Evolutionary conservation across 2,329 filamentous ascomycete genomes (phyloP).

Genomic region (Colletotrichum eremochloae): DNA sequence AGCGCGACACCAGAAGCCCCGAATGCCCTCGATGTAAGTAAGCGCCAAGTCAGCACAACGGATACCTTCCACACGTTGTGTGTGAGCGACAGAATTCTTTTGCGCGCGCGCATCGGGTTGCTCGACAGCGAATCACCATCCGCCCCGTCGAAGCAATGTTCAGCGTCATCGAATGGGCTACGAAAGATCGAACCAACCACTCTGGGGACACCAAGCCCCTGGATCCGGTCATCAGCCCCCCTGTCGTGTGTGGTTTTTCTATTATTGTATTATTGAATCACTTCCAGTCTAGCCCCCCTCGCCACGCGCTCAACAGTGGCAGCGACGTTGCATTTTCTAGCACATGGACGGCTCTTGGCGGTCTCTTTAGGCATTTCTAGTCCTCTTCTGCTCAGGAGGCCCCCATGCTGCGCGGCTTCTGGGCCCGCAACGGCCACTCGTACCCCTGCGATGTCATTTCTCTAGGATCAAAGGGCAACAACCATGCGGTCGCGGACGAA

Average conservation of each 20-base stretch:
- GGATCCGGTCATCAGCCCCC: conserved; percentile 13
- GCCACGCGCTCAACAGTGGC: conserved; percentile 20
- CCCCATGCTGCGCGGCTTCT: conserved; percentile 17
- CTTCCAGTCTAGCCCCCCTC: conserved; percentile 37
- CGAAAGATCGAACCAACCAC: conserved; percentile 20
- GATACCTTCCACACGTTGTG: neutral
- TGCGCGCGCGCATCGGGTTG: neutral
- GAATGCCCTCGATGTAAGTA: neutral
- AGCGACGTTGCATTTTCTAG: conserved; percentile 31
- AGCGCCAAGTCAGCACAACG: conserved; percentile 7
- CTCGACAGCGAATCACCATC: conserved; percentile 23
- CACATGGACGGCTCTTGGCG: conserved; percentile 34
- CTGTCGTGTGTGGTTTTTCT: conserved; percentile 25
- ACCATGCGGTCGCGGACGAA: conserved; percentile 32
- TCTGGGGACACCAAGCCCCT: conserved; percentile 29
- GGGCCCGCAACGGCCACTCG: conserved; percentile 22
- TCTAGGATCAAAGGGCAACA: conserved; percentile 14
- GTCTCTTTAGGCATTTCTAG: conserved; percentile 24
- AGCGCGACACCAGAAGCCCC: neutral
- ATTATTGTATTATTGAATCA: conserved; percentile 13
- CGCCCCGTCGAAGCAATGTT: conserved; percentile 6
- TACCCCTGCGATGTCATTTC: conserved; percentile 39
- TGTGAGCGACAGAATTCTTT: neutral
- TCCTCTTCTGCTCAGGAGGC: conserved; percentile 20
- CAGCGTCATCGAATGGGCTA: conserved; percentile 18